Evolutionary conservation across 176 grass and related monocot species (phyloP), one percentile per base, ranked within the genome.

Genomic region (Eremochloa ophiuroides): DNA sequence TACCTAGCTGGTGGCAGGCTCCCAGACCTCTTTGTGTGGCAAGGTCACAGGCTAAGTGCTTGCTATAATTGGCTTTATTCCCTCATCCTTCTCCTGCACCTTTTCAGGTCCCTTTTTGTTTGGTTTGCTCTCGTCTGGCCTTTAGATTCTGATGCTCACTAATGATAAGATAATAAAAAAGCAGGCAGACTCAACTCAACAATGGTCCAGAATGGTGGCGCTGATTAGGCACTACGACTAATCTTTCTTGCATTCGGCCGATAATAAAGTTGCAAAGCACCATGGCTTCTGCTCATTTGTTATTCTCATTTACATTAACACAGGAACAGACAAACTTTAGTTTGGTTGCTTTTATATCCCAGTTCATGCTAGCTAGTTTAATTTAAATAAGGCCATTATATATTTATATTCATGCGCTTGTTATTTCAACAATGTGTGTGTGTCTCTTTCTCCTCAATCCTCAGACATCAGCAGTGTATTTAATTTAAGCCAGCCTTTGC

Each of bases 41-140:
- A 48, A 62, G 61, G 75, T 80, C 69, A 77, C 55, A 59, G 74
- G 66, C 15, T 53, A 48, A 85, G 31, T 85, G 77, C 76, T 44
- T 70, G 62, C 53, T 80, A 89, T 84, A 80, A 81, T 75, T 64
- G 70, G 18, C 66, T 85, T 85, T 53, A 71, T 76, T 41, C 33
- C 26, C 41, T 71, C 30, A 44, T 64, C 70, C 26, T 41, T 81
- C 48, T 51, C 53, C 69, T 37, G 9, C 51, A 34, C 53, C 51
- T 86, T 89, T 85, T 75, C 30, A 48, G 18, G 61, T 33, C 47
- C 82, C 70, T 53, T 85, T 76, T 76, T 56, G 47, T 74, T 84
- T 84, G 46, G 34, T 80, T 79, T 38, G 37, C 37, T 38, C 37
- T 38, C 37, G 42, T 44, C 13, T 44, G 42, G 42, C 2, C 13